Base-by-base conservation (phyloP, 257 asterid genomes). In the Thymus quinquecostatus region DNA sequence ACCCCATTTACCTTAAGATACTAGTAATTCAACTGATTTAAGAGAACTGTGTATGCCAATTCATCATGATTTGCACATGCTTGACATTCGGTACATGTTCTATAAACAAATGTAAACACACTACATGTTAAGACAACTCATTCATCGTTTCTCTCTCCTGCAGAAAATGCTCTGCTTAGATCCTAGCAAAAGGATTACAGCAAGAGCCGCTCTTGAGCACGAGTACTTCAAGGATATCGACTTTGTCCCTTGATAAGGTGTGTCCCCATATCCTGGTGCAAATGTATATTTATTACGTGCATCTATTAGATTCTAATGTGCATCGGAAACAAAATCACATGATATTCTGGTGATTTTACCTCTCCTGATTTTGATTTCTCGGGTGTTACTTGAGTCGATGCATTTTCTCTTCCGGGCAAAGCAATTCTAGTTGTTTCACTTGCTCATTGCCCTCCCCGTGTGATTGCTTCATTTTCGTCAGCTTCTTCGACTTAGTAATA, bases 121-220 rank as follows among this genome's bases (percentile, higher is more conserved):
- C 7, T 38, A 38, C 7, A 38, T 38, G 41, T 38, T 61, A 66
- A 58, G 55, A 72, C 5, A 65, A 66, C 69, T 66, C 32, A 67
- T 59, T 62, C 21, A 57, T 10, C 67, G 59, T 75, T 64, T 40
- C 66, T 45, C 69, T 60, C 50, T 49, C 75, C 21, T 21, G 13
- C 80, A 85, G 89, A 85, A 85, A 85, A 80, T 92, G 97, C 93
- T 92, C 45, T 57, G 80, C 82, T 66, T 92, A 82, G 98, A 92
- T 83, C 98, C 98, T 70, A 87, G 93, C 90, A 87, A 85, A 83
- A 85, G 98, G 83, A 83, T 91, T 74, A 88, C 97, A 0, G 98
- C 98, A 38, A 85, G 96, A 77, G 84, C 60, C 71, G 98, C 97
- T 64, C 97, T 92, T 30, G 94, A 90, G 84, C 98, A 92, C 34